Evolutionary conservation across 306 rosid species (phyloP), one percentile per base, ranked within the genome.

Genomic region (Begonia loranthoides): DNA sequence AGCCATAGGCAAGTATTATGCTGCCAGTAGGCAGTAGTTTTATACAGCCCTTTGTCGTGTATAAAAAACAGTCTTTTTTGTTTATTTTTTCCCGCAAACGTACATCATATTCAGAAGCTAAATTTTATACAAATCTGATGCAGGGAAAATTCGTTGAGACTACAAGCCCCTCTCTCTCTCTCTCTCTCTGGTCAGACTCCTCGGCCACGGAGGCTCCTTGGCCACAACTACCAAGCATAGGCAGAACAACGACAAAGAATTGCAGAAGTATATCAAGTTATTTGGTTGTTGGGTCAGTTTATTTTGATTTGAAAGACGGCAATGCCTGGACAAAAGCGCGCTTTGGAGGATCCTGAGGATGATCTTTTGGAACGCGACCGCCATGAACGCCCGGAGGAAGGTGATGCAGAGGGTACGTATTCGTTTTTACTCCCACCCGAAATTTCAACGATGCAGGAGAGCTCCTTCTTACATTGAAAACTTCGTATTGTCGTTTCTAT

Each of bases 281-380:
- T 57, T 57, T 24, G 9, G 50, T 43, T 44, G 47, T 56, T 43
- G 9, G 41, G 28, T 6, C 34, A 34, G 12, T 14, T 12, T 43
- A n/a, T 66, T 55, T 45, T 47, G 60, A 47, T 54, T 54, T 41
- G 54, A 61, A 53, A 17, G 15, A 57, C 46, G 66, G 70, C 73
- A 82, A 87, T 87, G 95, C 79, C 93, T 47, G 68, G 82, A 8
- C 78, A 76, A 73, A 81, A 74, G 77, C 79, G 73, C 34, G 50
- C 67, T 21, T 57, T 47, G 17, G 87, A 73, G 49, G 52, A 66
- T 55, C 34, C 59, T 41, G 66, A 59, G 34, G 80, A 72, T 52
- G 78, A 51, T 68, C 61, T 62, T 48, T 33, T 40, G 50, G 60
- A 66, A 34, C 45, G 50, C 61, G 53, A 48, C 54, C 60, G 2